These are phyloP conservation scores for Geosmithia flava DNA, from an alignment of 2,329 filamentous ascomycete genomes.

Conservation along the genomic window DNA sequence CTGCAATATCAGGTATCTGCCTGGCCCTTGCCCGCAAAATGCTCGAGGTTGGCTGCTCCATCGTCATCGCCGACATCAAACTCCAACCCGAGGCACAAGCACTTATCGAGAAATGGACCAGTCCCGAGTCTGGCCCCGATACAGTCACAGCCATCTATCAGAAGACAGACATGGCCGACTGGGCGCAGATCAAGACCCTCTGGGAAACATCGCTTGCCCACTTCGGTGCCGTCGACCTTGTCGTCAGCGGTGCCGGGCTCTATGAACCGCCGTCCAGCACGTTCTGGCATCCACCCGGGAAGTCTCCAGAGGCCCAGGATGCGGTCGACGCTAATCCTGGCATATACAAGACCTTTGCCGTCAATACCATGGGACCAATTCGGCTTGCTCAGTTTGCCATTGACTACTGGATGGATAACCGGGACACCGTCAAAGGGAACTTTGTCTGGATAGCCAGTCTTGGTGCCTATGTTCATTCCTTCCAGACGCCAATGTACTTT, in stretches of 20 bases:
- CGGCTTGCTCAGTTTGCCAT: constrained; percentile 13
- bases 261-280: constrained; percentile 13
- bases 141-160: constrained; percentile 7
- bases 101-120: constrained; percentile 5
- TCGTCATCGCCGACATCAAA: constrained; percentile 11
- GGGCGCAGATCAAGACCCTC: constrained; percentile 10
- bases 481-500: constrained; percentile 16
- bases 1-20: constrained; percentile 9
- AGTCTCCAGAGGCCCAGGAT: constrained; percentile 9
- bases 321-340: constrained; percentile 7
- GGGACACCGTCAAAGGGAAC: constrained; percentile 7
- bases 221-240: constrained; percentile 44
- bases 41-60: constrained; percentile 11
- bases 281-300: constrained; percentile 14
- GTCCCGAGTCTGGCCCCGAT: neutral
- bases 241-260: constrained; percentile 50
- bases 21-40: constrained; percentile 8
- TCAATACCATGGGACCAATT: constrained; percentile 15
- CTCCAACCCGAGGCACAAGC: constrained; percentile 10
- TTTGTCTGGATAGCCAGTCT: constrained; percentile 14
- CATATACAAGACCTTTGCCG: constrained; percentile 10
- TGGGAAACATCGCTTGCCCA: constrained; percentile 22
- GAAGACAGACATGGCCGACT: constrained; percentile 12
- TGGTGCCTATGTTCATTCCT: constrained; percentile 13
- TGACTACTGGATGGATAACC: constrained; percentile 15